These are phyloP conservation scores for Triticum aestivum DNA, from an alignment of 176 grass and related monocot species.

Conservation along the genomic window IWGSC_CS_RefSeq_v2.1 NC_057808.1:518959317-518959816, in stretches of 20 bases:
- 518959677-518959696: not conserved
- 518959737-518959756: no score
- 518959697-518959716: not conserved
- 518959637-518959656: not conserved
- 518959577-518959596: not conserved
- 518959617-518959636: not conserved
- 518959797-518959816: not conserved
- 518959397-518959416: conserved; percentile 25
- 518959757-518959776: not conserved
- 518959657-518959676: not conserved
- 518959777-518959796: not conserved
- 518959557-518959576: conserved; percentile 36
- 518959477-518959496: not conserved
- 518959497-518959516: conserved; percentile 36
- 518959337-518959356: not conserved
- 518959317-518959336: conserved; percentile 50
- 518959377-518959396: conserved; percentile 47
- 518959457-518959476: not conserved
- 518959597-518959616: not conserved
- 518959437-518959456: conserved; percentile 30
- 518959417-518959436: conserved; percentile 44
- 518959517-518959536: conserved; percentile 43
- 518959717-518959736: no score
- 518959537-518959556: conserved; percentile 52
- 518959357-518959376: conserved; percentile 21